Conservation (phyloP, 768 basidiomycete genomes). For the Russula emetica region DNA sequence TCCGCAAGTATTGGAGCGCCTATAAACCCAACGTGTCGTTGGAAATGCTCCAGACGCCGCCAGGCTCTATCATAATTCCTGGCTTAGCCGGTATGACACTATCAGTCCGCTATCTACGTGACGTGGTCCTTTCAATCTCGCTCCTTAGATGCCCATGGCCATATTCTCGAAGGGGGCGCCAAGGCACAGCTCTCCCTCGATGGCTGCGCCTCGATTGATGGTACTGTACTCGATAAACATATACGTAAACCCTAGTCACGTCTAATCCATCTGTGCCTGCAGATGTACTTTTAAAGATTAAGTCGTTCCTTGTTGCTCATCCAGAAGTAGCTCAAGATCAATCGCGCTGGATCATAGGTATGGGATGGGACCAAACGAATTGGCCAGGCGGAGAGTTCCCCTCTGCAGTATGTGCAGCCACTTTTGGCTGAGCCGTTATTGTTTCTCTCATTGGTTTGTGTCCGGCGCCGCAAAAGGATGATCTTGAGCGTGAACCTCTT, state of each 20-base stretch:
- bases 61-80: conserved; percentile 55
- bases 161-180: conserved; percentile 69
- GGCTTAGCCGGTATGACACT: conserved; percentile 60
- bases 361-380: conserved; percentile 93
- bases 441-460: not conserved
- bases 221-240: conserved; percentile 35
- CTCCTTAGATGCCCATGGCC: conserved; percentile 69
- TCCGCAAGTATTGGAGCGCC: conserved; percentile 31
- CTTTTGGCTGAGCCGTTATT: not conserved
- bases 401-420: conserved; percentile 49
- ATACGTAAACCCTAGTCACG: not conserved
- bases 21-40: conserved; percentile 33
- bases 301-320: conserved; percentile 52
- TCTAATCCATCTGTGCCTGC: conserved; percentile 9
- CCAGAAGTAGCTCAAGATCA: conserved; percentile 53
- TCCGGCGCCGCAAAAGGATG: conserved; percentile 43
- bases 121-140: conserved; percentile 9
- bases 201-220: conserved; percentile 52
- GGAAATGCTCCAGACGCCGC: conserved; percentile 26
- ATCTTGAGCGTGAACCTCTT: conserved; percentile 65
- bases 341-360: conserved; percentile 71
- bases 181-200: conserved; percentile 61
- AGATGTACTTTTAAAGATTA: conserved; percentile 65
- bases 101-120: not conserved
- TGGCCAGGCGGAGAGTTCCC: conserved; percentile 61